Evolutionary conservation across 345 rosid genomes (phyloP).

Genomic region (Leavenworthia alabamica): DNA sequence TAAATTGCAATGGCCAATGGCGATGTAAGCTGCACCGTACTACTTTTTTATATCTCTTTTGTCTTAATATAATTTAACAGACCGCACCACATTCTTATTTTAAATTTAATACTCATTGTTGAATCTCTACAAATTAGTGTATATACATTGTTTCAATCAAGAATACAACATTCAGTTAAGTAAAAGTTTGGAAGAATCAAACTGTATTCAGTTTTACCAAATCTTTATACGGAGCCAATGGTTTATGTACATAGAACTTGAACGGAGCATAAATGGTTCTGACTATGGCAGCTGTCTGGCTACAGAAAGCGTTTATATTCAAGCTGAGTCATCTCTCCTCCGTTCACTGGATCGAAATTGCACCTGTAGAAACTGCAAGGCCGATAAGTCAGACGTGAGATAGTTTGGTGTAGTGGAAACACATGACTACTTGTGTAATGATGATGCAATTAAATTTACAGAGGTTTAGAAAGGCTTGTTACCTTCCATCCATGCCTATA

Average conservation of each 20-base stretch:
- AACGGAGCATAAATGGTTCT: not conserved
- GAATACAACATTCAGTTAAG: slow-evolving; percentile 19
- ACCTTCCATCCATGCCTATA: slow-evolving; percentile 88
- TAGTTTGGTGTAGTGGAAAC: not conserved
- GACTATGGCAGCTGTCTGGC: slow-evolving; percentile 29
- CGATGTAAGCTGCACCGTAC: not conserved
- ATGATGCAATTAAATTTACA: not conserved
- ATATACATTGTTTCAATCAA: slow-evolving; percentile 23
- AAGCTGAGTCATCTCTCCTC: slow-evolving; percentile 90
- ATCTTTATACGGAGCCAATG: slow-evolving; percentile 13
- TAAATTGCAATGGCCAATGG: too few relatives aligned
- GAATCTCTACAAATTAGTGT: not conserved
- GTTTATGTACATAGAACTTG: slow-evolving; percentile 6
- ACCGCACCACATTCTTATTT: not conserved
- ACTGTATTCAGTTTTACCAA: slow-evolving; percentile 4
- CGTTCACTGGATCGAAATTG: slow-evolving; percentile 71
- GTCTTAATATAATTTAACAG: not conserved
- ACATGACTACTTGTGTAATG: not conserved
- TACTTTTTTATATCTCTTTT: not conserved
- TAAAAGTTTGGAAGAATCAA: slow-evolving; percentile 5
- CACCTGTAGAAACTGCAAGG: slow-evolving; percentile 79
- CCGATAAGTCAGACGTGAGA: slow-evolving; percentile 1
- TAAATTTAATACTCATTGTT: not conserved
- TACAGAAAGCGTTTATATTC: slow-evolving; percentile 70
- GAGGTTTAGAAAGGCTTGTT: slow-evolving; percentile 3